Evolutionary conservation across 2,329 filamentous ascomycete genomes (phyloP), one percentile per base, ranked within the genome.

Genomic region (Lasiodiplodia sp.): DNA sequence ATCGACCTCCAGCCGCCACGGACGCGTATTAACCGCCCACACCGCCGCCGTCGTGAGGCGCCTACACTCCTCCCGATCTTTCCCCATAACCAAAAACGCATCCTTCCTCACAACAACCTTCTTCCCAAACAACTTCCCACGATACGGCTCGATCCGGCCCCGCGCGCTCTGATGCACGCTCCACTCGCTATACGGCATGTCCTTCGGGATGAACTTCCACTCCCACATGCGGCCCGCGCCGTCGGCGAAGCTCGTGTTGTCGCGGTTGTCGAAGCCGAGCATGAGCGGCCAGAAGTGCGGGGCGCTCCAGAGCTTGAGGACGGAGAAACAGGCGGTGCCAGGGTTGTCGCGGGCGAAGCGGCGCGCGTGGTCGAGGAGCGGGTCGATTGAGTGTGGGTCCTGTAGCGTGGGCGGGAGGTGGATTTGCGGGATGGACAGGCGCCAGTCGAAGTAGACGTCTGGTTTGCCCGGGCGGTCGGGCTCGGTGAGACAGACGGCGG

Each of bases 1-100:
- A 75, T 86, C 84, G 51, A 86, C 76, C 78, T 86, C 85, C 69
- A 81, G 71, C 67, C 82, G 76, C 83, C 83, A 86, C 16, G 84
- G 83, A 71, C 79, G 78, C 8, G 80, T 85, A 75, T 84, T 82
- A 21, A 86, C 73, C n/a, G 78, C 78, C 76, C 81, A 86, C 23
- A 80, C 80, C 0, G 80, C 80, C 0, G 78, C 81, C 21, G 77
- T 78, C 3, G 75, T 79, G 69, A 82, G 74, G 68, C 75, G 75
- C 68, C 79, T 73, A 70, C 82, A 71, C 37, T 85, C 82, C n/a
- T 75, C 72, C 71, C 80, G 75, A 69, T 83, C 78, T 51, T 74
- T 71, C 0, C 78, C 84, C 81, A 86, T 84, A 1, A 86, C 80
- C 3, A 86, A 69, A 8, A 84, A 73, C 62, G 83, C 74, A 69